phyloP scores from a whole-genome alignment of 176 grass and related monocot genomes.

The Thalia dealbata region DNA sequence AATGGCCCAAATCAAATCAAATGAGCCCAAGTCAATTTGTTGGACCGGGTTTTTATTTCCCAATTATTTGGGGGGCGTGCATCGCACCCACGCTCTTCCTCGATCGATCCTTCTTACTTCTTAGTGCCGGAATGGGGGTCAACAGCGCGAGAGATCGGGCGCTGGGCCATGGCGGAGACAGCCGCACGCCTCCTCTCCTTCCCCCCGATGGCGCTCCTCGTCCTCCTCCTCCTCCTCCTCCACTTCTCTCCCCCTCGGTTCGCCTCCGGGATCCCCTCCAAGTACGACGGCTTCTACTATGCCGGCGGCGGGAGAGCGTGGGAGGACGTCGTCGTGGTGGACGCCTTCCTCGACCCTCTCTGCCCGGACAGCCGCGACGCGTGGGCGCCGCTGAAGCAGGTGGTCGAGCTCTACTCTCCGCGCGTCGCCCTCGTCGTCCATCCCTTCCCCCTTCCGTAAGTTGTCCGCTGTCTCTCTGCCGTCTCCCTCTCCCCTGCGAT shows the following conservation, averaged over 20 bases:
- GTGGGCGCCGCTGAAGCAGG: slow-evolving; percentile 50
- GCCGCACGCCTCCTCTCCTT: slow-evolving; percentile 19
- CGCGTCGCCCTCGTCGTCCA: slow-evolving; percentile 68
- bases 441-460: slow-evolving; percentile 91
- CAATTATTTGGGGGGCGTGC: no score
- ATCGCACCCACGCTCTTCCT: no score
- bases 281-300: slow-evolving; percentile 74
- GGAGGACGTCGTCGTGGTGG: slow-evolving; percentile 60
- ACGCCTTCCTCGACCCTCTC: slow-evolving; percentile 90
- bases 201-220: slow-evolving; percentile 12
- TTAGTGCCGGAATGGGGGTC: neutral
- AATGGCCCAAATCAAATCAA: no score
- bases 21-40: no score
- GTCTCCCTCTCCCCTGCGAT: neutral
- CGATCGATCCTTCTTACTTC: no score
- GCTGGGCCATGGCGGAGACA: slow-evolving; percentile 45
- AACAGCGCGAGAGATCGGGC: neutral
- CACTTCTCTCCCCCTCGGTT: slow-evolving; percentile 31
- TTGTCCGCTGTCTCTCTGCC: neutral
- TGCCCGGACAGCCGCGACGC: slow-evolving; percentile 82
- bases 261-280: slow-evolving; percentile 37
- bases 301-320: slow-evolving; percentile 10
- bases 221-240: slow-evolving; percentile 23
- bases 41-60: no score
- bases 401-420: slow-evolving; percentile 43